A percentile compares a stretch with the other conserved stretches of the same genome.
phyloP scores from a whole-genome alignment of 108 stramenopile species.

The Nitzschia inconspicua region DNA sequence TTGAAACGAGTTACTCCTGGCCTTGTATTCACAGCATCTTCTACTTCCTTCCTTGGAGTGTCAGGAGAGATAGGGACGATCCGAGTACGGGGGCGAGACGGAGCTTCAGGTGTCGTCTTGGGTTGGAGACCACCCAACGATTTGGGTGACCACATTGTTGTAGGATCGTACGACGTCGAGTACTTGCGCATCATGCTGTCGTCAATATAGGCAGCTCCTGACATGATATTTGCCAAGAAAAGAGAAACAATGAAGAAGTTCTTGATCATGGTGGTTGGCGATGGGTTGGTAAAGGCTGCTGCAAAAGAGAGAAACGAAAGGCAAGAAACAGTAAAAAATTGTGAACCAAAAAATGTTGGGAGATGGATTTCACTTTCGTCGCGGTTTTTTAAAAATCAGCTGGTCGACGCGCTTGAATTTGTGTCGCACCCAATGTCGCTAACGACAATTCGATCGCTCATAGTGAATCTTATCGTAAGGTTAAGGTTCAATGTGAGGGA shows the following conservation, averaged over 20 bases:
- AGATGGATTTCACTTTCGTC: no score
- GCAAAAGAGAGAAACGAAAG: neutral
- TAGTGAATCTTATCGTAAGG: no score
- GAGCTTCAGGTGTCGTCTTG: neutral
- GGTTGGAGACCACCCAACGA: neutral
- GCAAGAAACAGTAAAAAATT: neutral
- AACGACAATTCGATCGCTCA: no score
- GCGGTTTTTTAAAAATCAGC: no score
- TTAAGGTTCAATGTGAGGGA: no score
- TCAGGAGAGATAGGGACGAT: neutral
- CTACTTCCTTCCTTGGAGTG: neutral
- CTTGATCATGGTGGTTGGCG: neutral
- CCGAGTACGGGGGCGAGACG: neutral
- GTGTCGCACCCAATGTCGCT: no score
- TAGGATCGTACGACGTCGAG: neutral
- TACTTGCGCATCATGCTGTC: neutral
- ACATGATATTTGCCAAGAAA: neutral
- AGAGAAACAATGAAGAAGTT: neutral
- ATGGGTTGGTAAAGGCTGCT: neutral
- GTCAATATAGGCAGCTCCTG: constrained; percentile 1
- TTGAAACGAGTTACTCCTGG: no score
- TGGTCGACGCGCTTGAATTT: no score
- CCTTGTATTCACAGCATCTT: constrained; percentile 7
- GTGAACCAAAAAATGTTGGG: neutral
- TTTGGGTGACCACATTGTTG: neutral